Percentiles rank a stretch among this genome's conserved stretches.
Evolutionary conservation across 306 rosid genomes (phyloP).

Genomic region (Corylus americana): DNA sequence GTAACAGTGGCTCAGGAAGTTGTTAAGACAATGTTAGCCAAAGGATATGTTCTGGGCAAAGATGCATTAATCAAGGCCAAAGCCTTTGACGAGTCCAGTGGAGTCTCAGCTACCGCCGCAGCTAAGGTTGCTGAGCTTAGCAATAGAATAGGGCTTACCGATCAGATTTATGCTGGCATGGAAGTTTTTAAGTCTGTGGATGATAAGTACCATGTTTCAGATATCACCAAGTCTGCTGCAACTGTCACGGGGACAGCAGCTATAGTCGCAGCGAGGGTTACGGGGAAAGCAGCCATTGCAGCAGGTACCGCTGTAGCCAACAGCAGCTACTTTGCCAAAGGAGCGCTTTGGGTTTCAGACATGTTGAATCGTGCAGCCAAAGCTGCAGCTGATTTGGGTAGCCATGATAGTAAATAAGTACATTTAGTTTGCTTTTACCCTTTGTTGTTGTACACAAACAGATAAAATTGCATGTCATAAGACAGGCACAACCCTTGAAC

Average conservation of each 20-base stretch:
- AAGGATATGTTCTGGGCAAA: slow-evolving; percentile 80
- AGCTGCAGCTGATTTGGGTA: slow-evolving; percentile 68
- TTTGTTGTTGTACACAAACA: slow-evolving; percentile 5
- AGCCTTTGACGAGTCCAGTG: slow-evolving; percentile 72
- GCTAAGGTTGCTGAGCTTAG: slow-evolving; percentile 72
- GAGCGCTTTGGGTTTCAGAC: slow-evolving; percentile 80
- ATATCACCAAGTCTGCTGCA: slow-evolving; percentile 71
- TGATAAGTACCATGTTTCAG: slow-evolving; percentile 73
- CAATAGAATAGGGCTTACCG: slow-evolving; percentile 72
- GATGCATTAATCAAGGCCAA: slow-evolving; percentile 84
- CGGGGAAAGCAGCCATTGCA: slow-evolving; percentile 72
- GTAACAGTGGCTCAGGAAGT: slow-evolving; percentile 69
- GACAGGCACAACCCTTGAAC: not conserved
- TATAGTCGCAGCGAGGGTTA: slow-evolving; percentile 62
- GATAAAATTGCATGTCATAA: not conserved
- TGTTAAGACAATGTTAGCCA: slow-evolving; percentile 85
- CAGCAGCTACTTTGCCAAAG: slow-evolving; percentile 86
- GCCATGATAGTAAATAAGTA: slow-evolving; percentile 24
- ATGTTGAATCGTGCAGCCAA: slow-evolving; percentile 56
- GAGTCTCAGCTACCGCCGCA: slow-evolving; percentile 73
- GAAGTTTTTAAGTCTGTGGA: slow-evolving; percentile 76
- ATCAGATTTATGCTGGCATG: slow-evolving; percentile 56
- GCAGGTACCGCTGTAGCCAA: slow-evolving; percentile 70
- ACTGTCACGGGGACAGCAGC: slow-evolving; percentile 78
- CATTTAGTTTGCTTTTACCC: not conserved